Base-by-base conservation (phyloP, 2,329 filamentous ascomycete genomes). In the Xylaria sp. region DNA sequence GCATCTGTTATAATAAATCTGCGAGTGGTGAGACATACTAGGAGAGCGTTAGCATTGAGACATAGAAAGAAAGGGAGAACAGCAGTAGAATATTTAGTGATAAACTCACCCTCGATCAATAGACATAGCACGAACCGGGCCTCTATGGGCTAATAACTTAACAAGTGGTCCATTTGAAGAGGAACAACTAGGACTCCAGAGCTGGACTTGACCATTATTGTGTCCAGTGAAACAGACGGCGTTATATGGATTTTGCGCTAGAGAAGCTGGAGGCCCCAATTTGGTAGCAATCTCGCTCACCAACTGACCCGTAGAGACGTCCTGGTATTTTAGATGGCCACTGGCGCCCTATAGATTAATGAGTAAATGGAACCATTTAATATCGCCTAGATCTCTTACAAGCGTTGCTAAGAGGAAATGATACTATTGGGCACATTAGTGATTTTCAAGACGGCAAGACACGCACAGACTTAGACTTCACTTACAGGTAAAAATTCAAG, bases 381-480 rank as follows among this genome's bases (percentile, higher is more conserved):
- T 44, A 12, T n/a, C 27, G 40, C 25, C 48, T 65, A 65, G 9
- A 25, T 32, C 18, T 86, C 90, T 84, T 81, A 92, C 91, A 76
- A 95, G 87, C 21, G 94, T 97, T 21, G 93, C 92, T 58, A 99
- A 86, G 50, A 99, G 88, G 79, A 97, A 99, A 79, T 99, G 96
- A 78, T 98, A 98, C 70, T 71, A 64, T 61, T 6, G 1, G 48
- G 32, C 12, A 18, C 3, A 55, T 69, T 61, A 70, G 68, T 13
- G 2, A 23, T 1, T 50, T 18, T 54, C 6, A 44, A 25, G 57
- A 61, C 4, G 35, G 12, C 10, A 40, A 10, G 13, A 44, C 10
- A 35, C n/a, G 9, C 40, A n/a, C 0, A n/a, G 23, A 55, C 6
- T 1, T 21, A 23, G 44, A 16, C 18, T 54, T 35, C 2, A n/a